Conservation (phyloP, 139 green algal species). For the Chlamydomonas urium region DNA sequence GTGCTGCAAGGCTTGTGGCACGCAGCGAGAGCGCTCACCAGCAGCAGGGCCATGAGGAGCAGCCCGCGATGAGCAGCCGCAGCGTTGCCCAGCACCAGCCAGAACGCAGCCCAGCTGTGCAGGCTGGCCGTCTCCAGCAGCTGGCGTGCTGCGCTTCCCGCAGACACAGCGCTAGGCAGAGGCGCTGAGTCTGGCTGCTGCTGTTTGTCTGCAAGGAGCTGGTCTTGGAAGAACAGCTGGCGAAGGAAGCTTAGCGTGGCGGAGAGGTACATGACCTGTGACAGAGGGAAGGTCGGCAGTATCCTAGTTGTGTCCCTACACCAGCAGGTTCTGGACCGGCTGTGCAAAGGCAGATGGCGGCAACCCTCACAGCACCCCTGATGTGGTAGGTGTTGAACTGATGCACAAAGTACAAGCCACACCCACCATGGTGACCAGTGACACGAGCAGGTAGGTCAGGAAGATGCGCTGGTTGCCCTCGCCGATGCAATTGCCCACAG, state of each 20-base stretch:
- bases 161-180: background rate
- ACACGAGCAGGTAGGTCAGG: conserved; percentile 19
- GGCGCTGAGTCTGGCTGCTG: background rate
- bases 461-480: conserved; percentile 53
- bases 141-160: background rate
- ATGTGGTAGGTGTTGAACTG: too few species aligned
- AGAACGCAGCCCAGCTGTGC: background rate
- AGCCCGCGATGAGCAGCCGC: background rate
- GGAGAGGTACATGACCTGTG: too few species aligned
- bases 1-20: background rate
- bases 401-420: background rate
- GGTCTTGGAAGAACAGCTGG: too few species aligned
- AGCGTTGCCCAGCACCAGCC: background rate
- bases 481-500: conserved; percentile 68
- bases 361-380: too few species aligned
- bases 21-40: background rate
- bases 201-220: background rate
- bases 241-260: too few species aligned
- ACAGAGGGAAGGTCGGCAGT: too few species aligned
- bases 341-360: too few species aligned
- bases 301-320: too few species aligned
- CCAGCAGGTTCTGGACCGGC: too few species aligned
- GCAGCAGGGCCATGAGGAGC: background rate
- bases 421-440: conserved; percentile 6
- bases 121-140: too few species aligned